phyloP scores from a whole-genome alignment of 2,329 filamentous ascomycete species.

The Botryotinia calthae region DNA sequence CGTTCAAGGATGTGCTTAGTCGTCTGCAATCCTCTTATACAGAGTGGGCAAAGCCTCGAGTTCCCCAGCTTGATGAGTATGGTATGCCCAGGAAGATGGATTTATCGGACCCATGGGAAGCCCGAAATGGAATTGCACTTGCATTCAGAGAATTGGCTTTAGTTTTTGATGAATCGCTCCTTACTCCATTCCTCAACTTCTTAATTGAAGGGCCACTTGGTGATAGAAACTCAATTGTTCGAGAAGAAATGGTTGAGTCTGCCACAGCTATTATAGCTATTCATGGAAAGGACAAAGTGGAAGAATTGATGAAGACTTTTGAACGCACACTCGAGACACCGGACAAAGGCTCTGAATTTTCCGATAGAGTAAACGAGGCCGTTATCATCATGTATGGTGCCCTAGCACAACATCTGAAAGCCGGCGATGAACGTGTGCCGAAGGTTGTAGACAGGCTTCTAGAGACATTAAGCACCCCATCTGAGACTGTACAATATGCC shows the following conservation, averaged over 20 bases:
- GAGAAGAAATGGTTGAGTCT: slow-evolving; percentile 88
- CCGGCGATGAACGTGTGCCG: slow-evolving; percentile 83
- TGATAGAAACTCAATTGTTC: slow-evolving; percentile 73
- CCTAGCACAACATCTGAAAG: slow-evolving; percentile 78
- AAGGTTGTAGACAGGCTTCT: slow-evolving; percentile 84
- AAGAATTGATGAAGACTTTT: slow-evolving; percentile 88
- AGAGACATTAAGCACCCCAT: slow-evolving; percentile 86
- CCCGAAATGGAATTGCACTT: slow-evolving; percentile 81
- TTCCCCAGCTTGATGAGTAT: slow-evolving; percentile 84
- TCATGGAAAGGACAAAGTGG: slow-evolving; percentile 78
- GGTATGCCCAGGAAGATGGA: slow-evolving; percentile 93
- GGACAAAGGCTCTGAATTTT: slow-evolving; percentile 74
- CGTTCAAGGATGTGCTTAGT: slow-evolving; percentile 60
- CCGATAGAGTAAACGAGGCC: slow-evolving; percentile 92
- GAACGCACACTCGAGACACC: slow-evolving; percentile 84
- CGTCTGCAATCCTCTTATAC: slow-evolving; percentile 69
- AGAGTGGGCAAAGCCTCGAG: slow-evolving; percentile 76
- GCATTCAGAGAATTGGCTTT: slow-evolving; percentile 80
- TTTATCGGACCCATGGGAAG: slow-evolving; percentile 85
- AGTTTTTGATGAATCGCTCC: slow-evolving; percentile 63
- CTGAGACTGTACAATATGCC: slow-evolving; percentile 94
- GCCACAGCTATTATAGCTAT: slow-evolving; percentile 76
- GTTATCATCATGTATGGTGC: slow-evolving; percentile 98
- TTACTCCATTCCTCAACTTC: slow-evolving; percentile 79
- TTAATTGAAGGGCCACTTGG: slow-evolving; percentile 87